phyloP scores from a whole-genome alignment of 2,329 filamentous ascomycete species.

The Ophiostoma ulmi region DNA sequence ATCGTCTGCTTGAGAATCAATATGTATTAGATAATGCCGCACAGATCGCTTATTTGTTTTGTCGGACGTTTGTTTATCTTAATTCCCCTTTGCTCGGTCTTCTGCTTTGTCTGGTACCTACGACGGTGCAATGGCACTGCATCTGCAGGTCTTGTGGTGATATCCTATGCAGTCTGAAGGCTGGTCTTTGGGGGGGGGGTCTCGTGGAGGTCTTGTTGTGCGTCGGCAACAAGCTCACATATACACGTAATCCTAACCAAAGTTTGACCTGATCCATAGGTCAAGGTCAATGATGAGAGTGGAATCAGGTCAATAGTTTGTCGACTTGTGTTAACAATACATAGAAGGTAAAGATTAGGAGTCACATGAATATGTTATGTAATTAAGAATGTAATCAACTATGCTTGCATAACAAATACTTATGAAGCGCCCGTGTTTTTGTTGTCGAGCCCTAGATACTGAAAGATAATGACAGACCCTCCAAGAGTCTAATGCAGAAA shows the following conservation, averaged over 20 bases:
- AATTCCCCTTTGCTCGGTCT: not conserved
- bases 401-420: not conserved
- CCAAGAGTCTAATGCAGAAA: not conserved
- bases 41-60: not conserved
- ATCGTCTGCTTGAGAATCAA: not conserved
- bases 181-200: too few relatives aligned
- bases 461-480: not conserved
- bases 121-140: conserved; percentile 4
- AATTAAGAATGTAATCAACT: not conserved
- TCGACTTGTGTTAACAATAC: too few relatives aligned
- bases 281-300: too few relatives aligned
- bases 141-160: not conserved
- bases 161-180: too few relatives aligned
- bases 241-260: not conserved
- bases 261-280: not conserved
- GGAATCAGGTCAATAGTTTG: too few relatives aligned
- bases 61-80: not conserved
- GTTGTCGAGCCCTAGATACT: not conserved
- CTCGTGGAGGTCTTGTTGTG: not conserved
- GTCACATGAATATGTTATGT: not conserved
- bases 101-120: not conserved
- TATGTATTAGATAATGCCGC: not conserved
- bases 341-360: not conserved
- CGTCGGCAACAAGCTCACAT: not conserved
- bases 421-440: not conserved